A percentile compares a stretch with the other conserved stretches of the same genome.
Conservation (phyloP, 2,329 filamentous ascomycete species). For the Phyllachora maydis region DNA sequence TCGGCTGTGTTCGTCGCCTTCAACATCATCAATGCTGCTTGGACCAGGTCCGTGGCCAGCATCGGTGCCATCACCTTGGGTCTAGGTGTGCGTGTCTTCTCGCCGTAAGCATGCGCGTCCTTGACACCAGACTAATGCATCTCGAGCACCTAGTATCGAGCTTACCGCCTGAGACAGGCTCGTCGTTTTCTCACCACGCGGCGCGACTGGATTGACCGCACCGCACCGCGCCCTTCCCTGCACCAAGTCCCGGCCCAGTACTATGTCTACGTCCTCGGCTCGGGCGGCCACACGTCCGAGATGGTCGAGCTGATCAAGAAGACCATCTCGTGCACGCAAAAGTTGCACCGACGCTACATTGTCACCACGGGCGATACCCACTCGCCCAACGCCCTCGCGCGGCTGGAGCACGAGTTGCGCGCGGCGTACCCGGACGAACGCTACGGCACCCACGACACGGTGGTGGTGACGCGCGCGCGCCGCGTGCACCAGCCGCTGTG, state of each 20-base stretch:
- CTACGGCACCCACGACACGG: conserved; percentile 41
- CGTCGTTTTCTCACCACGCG: no score
- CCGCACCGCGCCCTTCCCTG: conserved; percentile 5
- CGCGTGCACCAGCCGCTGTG: conserved; percentile 61
- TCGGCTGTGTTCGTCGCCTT: no score
- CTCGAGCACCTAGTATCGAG: no score
- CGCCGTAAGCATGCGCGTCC: no score
- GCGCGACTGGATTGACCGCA: conserved; percentile 1
- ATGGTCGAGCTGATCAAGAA: conserved; percentile 68
- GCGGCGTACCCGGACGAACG: conserved; percentile 13
- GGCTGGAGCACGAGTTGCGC: conserved; percentile 35
- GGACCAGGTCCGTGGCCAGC: no score
- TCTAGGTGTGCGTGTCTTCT: no score
- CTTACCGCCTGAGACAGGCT: no score
- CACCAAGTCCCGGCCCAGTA: no score
- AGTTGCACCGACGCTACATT: conserved; percentile 60
- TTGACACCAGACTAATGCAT: no score
- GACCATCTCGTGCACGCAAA: conserved; percentile 25
- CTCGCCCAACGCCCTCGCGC: conserved; percentile 39
- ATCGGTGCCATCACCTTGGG: no score
- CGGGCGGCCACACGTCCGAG: conserved; percentile 85
- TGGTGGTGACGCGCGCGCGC: conserved; percentile 54
- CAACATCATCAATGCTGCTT: no score
- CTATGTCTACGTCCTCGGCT: conserved; percentile 68
- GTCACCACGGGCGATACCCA: conserved; percentile 58